A percentile compares a stretch with the other conserved stretches of the same genome.
These are phyloP conservation scores for Osmozyma mogii DNA, from an alignment of 805 yeast species.

Conservation along the genomic window DNA sequence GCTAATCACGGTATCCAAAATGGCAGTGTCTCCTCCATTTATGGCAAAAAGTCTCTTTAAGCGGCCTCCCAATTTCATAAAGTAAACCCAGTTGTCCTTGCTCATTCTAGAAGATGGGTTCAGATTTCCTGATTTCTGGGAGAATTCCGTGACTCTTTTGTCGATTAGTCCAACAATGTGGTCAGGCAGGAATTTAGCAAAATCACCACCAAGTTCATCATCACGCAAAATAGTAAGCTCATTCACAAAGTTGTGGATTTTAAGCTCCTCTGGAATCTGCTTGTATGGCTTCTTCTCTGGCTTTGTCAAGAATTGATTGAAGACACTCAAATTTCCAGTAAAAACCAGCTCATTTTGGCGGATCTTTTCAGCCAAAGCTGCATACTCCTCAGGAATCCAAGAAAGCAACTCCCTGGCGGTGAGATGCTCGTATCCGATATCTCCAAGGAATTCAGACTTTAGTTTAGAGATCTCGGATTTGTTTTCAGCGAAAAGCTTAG, in stretches of 20 bases:
- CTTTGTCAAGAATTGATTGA: no score
- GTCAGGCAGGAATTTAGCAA: conserved; percentile 3
- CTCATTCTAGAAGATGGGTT: conserved; percentile 10
- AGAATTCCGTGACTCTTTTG: conserved; percentile 10
- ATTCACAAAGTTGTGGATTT: conserved; percentile 12
- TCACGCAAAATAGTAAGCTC: conserved; percentile 9
- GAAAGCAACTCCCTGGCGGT: no score
- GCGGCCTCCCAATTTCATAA: conserved; percentile 8
- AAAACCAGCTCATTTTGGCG: no score
- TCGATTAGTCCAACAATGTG: conserved; percentile 7
- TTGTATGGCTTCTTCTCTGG: conserved; percentile 4
- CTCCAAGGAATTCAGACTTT: no score
- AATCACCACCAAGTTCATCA: conserved; percentile 9
- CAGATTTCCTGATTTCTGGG: conserved; percentile 6
- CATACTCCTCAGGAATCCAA: no score
- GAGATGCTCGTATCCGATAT: no score
- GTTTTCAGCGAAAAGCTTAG: no score
- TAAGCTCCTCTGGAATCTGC: conserved; percentile 16
- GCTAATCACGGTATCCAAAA: conserved; percentile 11
- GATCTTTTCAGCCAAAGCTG: no score
- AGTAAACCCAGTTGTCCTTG: conserved; percentile 5
- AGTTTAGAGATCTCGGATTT: no score
- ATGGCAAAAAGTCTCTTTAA: conserved; percentile 8
- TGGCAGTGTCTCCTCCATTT: conserved; percentile 12
- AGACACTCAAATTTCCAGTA: not conserved